These are phyloP conservation scores for Endogone sp. DNA, from an alignment of 192 early-diverging fungal genomes.

Conservation along the genomic window DNA sequence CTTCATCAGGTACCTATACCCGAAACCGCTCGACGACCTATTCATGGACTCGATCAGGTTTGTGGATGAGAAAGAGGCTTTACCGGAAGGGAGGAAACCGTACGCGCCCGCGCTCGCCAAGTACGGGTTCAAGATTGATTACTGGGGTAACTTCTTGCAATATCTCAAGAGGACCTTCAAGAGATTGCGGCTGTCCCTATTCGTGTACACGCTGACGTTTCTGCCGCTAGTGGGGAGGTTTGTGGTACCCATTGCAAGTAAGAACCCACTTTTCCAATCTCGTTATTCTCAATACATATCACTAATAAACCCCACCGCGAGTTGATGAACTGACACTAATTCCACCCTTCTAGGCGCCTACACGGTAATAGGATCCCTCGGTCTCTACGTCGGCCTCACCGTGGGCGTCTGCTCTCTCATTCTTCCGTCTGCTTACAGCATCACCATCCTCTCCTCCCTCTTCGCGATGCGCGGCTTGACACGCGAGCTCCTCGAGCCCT, in stretches of 20 bases:
- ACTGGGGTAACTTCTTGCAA: conserved; percentile 47
- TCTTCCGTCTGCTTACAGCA: conserved; percentile 32
- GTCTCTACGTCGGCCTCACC: conserved; percentile 22
- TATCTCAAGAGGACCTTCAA: conserved; percentile 43
- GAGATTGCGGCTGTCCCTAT: conserved; percentile 28
- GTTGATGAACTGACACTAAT: not conserved
- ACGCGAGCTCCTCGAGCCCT: conserved; percentile 60
- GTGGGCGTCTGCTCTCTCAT: conserved; percentile 41
- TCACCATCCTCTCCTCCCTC: conserved; percentile 39
- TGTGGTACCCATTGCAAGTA: conserved; percentile 48
- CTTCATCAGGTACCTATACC: conserved; percentile 56
- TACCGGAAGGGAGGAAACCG: conserved; percentile 24
- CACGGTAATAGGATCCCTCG: conserved; percentile 39
- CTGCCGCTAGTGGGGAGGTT: conserved; percentile 49
- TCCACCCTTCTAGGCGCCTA: conserved; percentile 28
- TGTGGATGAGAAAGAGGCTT: conserved; percentile 21
- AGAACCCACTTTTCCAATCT: not conserved
- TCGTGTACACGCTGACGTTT: conserved; percentile 43
- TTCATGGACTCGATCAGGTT: conserved; percentile 49
- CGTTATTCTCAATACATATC: not conserved
- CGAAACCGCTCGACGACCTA: conserved; percentile 51
- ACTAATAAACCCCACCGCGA: too few relatives aligned
- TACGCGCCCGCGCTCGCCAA: conserved; percentile 32
- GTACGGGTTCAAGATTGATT: conserved; percentile 26
- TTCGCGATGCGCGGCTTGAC: conserved; percentile 48